A percentile compares a stretch with the other conserved stretches of the same genome.
Conservation (phyloP, 2,329 filamentous ascomycete genomes). For the Fusarium chuoi region DNA sequence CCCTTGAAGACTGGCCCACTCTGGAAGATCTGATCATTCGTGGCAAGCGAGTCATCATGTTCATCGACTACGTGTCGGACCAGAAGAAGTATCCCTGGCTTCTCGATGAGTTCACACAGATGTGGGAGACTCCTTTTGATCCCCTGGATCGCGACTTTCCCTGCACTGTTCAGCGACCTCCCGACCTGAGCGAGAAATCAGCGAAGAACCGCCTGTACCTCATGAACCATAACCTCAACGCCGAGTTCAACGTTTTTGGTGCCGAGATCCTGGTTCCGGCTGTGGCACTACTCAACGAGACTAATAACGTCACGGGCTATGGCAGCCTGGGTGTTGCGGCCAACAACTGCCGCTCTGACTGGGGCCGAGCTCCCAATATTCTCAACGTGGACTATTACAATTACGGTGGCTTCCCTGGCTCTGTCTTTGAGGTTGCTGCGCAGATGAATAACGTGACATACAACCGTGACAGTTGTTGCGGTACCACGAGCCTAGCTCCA, state of each 20-base stretch:
- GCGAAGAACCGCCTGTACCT: slow-evolving; percentile 77
- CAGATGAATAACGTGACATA: slow-evolving; percentile 79
- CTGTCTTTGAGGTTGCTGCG: slow-evolving; percentile 80
- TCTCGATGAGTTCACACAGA: slow-evolving; percentile 85
- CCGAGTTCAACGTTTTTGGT: slow-evolving; percentile 75
- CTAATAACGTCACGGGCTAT: slow-evolving; percentile 72
- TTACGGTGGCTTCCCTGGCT: slow-evolving; percentile 70
- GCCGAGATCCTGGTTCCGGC: slow-evolving; percentile 76
- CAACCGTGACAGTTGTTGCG: slow-evolving; percentile 64
- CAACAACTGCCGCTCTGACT: slow-evolving; percentile 68
- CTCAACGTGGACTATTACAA: slow-evolving; percentile 91
- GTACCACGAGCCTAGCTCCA: slow-evolving; percentile 50
- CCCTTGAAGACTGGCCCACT: slow-evolving; percentile 82
- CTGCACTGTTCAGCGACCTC: slow-evolving; percentile 81
- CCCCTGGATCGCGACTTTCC: slow-evolving; percentile 74
- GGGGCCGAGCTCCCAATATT: slow-evolving; percentile 78
- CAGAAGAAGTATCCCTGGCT: slow-evolving; percentile 84
- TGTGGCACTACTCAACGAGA: slow-evolving; percentile 73
- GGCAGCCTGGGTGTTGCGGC: slow-evolving; percentile 75
- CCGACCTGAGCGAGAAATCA: slow-evolving; percentile 65
- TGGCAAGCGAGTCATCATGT: slow-evolving; percentile 78
- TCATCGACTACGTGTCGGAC: slow-evolving; percentile 87
- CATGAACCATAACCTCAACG: slow-evolving; percentile 91
- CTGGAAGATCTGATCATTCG: slow-evolving; percentile 78
- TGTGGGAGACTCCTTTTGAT: slow-evolving; percentile 93